A percentile compares a stretch with the other conserved stretches of the same genome.
These are phyloP conservation scores for Aspergillus mulundensis DNA, from an alignment of 495 filamentous ascomycete genomes.

Conservation along the genomic window DNA sequence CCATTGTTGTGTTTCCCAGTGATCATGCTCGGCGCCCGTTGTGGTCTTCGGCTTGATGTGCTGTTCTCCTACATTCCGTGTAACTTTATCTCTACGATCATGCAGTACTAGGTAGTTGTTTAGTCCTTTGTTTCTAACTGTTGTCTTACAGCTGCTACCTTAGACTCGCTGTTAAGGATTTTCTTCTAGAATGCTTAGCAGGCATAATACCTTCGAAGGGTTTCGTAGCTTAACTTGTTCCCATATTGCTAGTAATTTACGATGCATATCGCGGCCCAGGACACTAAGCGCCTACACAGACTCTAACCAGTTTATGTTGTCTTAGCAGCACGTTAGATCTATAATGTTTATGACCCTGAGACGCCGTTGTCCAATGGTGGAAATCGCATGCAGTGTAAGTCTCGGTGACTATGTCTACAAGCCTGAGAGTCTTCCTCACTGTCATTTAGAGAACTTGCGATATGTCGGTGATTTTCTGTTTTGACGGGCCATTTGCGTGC, in stretches of 20 bases:
- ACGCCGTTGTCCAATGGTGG: neutral
- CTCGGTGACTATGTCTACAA: neutral
- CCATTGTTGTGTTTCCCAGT: conserved; percentile 8
- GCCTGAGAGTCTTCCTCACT: no score
- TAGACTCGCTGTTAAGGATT: neutral
- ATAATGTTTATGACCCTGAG: neutral
- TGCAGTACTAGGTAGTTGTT: conserved; percentile 29
- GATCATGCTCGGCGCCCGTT: neutral
- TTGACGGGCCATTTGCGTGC: no score
- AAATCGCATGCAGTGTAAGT: neutral
- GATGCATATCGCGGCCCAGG: no score
- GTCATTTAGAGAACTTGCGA: no score
- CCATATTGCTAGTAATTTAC: no score
- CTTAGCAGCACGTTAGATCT: neutral
- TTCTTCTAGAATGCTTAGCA: neutral
- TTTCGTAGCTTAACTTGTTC: neutral
- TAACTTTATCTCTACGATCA: conserved; percentile 37
- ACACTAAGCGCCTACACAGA: no score
- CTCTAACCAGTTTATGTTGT: neutral
- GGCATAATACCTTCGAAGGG: neutral
- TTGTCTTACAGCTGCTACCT: conserved; percentile 3
- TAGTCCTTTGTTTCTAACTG: neutral
- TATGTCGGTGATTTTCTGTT: no score
- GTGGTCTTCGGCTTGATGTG: conserved; percentile 18
- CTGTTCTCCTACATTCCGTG: conserved; percentile 18